These are phyloP conservation scores for Penicillium daleae DNA, from an alignment of 495 filamentous ascomycete genomes.

Conservation along the genomic window DNA sequence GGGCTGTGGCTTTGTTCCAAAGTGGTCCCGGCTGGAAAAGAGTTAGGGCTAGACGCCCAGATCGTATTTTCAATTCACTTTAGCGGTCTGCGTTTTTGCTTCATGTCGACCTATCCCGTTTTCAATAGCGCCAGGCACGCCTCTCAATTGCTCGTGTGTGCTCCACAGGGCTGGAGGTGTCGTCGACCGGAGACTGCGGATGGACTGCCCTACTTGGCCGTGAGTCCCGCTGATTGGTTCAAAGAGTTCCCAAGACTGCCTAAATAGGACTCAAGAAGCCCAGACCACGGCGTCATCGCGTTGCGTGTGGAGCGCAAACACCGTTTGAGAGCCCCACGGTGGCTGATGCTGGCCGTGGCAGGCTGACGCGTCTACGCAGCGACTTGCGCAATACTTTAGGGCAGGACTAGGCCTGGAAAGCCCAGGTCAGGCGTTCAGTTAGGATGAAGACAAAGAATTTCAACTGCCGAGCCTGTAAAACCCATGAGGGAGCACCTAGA, in stretches of 20 bases:
- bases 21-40: neutral
- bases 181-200: neutral
- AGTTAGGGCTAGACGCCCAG: constrained; percentile 6
- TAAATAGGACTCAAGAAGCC: neutral
- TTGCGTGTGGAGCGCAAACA: constrained; percentile 12
- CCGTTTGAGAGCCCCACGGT: neutral
- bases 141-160: neutral
- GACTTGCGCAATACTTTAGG: constrained; percentile 4
- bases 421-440: neutral
- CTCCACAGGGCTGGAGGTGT: constrained; percentile 5
- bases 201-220: neutral
- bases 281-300: constrained; percentile 15
- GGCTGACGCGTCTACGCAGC: constrained; percentile 13
- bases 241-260: neutral
- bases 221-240: constrained; percentile 7
- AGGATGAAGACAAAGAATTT: neutral
- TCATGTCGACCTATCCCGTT: neutral
- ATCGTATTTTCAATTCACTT: neutral
- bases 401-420: neutral
- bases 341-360: neutral
- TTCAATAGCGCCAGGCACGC: constrained; percentile 8
- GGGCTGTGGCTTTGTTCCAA: neutral
- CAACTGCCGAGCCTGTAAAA: neutral
- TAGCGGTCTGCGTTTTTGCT: no score
- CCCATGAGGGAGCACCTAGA: neutral